Conservation (phyloP, 208 protist species). For the Endotrypanum monterogeii region DNA sequence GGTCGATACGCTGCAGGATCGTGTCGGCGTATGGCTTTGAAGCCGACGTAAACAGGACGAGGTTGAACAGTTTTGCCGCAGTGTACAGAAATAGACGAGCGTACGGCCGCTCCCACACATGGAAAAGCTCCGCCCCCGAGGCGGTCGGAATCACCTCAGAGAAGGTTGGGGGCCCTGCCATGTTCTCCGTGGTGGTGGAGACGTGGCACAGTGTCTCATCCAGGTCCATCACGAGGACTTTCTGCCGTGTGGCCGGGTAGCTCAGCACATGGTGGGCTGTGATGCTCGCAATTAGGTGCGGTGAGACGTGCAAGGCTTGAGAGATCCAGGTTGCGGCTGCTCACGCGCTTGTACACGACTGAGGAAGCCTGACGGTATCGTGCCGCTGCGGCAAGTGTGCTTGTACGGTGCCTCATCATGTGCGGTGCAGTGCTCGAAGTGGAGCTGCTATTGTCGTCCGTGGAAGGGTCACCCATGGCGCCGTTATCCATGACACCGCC, state of each 20-base stretch:
- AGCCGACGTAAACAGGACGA: conserved; percentile 89
- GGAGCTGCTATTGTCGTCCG: conserved; percentile 83
- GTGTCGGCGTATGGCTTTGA: conserved; percentile 89
- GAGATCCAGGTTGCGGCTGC: conserved; percentile 65
- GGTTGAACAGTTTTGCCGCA: conserved; percentile 76
- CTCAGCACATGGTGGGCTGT: conserved; percentile 84
- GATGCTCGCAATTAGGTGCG: conserved; percentile 75
- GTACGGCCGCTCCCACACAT: conserved; percentile 86
- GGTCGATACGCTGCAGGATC: conserved; percentile 84
- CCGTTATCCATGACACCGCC: neutral
- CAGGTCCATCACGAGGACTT: conserved; percentile 90
- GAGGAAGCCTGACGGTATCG: conserved; percentile 32
- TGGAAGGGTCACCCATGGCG: conserved; percentile 31
- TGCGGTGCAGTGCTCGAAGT: conserved; percentile 32
- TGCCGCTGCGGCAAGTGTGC: conserved; percentile 4
- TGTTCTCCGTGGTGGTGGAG: conserved; percentile 68
- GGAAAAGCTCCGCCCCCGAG: conserved; percentile 81
- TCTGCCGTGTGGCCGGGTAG: conserved; percentile 86
- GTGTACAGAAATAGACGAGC: conserved; percentile 71
- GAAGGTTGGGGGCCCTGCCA: conserved; percentile 71
- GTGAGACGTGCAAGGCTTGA: conserved; percentile 33
- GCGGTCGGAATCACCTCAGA: conserved; percentile 88
- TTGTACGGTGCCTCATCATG: conserved; percentile 20
- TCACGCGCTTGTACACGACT: conserved; percentile 79
- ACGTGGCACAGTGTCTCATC: conserved; percentile 91